phyloP scores from a whole-genome alignment of 257 asterid genomes.

The Echites panduratus region DNA sequence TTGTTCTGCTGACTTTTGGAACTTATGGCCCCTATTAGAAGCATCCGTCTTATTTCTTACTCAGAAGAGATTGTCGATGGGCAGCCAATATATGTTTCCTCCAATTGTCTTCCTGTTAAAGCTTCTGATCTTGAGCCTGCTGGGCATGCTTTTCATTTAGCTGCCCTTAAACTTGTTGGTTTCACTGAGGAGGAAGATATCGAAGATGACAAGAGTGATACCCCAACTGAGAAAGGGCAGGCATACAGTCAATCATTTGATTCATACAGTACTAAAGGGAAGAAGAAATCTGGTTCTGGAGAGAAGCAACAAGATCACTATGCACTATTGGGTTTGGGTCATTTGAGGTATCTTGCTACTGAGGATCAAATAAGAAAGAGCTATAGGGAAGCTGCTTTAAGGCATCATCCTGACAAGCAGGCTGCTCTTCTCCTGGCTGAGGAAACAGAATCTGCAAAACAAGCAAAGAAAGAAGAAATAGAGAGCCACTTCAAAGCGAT shows the following conservation, averaged over 20 bases:
- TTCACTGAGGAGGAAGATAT: slow-evolving; percentile 39
- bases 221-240: slow-evolving; percentile 48
- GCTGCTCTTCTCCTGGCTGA: slow-evolving; percentile 79
- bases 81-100: slow-evolving; percentile 52
- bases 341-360: slow-evolving; percentile 91
- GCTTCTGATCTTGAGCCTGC: slow-evolving; percentile 67
- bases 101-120: slow-evolving; percentile 68
- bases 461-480: slow-evolving; percentile 84
- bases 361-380: slow-evolving; percentile 93
- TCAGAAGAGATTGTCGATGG: slow-evolving; percentile 65
- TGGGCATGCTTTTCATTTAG: slow-evolving; percentile 81
- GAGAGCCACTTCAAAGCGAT: slow-evolving; percentile 85
- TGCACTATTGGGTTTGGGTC: slow-evolving; percentile 82
- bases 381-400: slow-evolving; percentile 85
- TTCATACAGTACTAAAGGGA: slow-evolving; percentile 77
- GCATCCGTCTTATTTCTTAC: slow-evolving; percentile 52
- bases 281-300: slow-evolving; percentile 74
- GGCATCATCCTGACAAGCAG: slow-evolving; percentile 95
- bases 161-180: slow-evolving; percentile 71
- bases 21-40: slow-evolving; percentile 32
- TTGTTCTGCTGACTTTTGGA: not conserved
- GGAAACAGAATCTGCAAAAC: slow-evolving; percentile 81
- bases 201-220: slow-evolving; percentile 32
- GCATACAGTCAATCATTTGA: slow-evolving; percentile 53
- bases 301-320: slow-evolving; percentile 83